Conservation (phyloP, 2,329 filamentous ascomycete species). For the Blastomyces silverae region DNA sequence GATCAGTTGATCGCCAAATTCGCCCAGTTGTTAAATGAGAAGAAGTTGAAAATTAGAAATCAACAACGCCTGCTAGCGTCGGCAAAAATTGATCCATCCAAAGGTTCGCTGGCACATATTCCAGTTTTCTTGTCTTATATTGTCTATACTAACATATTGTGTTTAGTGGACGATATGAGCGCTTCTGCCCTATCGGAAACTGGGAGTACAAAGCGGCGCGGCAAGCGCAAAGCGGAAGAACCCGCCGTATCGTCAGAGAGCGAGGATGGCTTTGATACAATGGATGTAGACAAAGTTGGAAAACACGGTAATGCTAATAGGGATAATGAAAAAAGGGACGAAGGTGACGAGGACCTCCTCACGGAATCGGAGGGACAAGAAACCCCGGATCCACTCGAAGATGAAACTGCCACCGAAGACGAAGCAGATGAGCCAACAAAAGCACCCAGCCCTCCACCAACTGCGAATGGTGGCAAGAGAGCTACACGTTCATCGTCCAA, state of each 20-base stretch:
- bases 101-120: conserved; percentile 25
- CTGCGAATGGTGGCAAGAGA: neutral
- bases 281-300: conserved; percentile 30
- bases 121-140: conserved; percentile 7
- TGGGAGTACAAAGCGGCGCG: neutral
- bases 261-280: conserved; percentile 34
- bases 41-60: conserved; percentile 59
- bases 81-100: conserved; percentile 41
- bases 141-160: conserved; percentile 11
- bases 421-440: conserved; percentile 20
- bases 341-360: conserved; percentile 17
- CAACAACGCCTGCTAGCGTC: conserved; percentile 51
- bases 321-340: conserved; percentile 6
- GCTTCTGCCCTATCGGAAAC: conserved; percentile 17
- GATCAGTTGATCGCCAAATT: conserved; percentile 53
- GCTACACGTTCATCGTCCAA: conserved; percentile 6
- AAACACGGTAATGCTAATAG: conserved; percentile 12
- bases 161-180: conserved; percentile 28
- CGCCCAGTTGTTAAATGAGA: conserved; percentile 53
- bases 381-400: conserved; percentile 33
- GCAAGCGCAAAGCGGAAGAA: conserved; percentile 30
- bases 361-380: conserved; percentile 26
- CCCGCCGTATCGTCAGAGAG: conserved; percentile 24
- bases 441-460: neutral
- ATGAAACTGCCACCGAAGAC: conserved; percentile 31